These are phyloP conservation scores for Kwoniella shivajii DNA, from an alignment of 1,284 basidiomycete genomes.

Conservation along the genomic window DNA sequence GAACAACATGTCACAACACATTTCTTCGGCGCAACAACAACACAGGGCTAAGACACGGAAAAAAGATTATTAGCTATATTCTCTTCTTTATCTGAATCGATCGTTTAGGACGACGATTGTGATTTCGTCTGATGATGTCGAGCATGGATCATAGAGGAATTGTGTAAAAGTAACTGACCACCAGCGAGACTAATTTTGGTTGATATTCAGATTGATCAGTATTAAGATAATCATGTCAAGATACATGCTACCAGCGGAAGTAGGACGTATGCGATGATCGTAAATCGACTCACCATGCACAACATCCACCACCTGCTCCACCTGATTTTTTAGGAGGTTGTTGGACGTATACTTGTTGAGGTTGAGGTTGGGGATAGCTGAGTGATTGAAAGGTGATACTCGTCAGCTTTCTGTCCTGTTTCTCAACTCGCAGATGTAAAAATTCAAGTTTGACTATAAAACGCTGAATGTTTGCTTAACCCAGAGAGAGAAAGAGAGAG, in stretches of 20 bases:
- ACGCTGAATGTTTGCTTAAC: too few species aligned
- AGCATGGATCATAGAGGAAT: background rate
- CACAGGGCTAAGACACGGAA: constrained; percentile 29
- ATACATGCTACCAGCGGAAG: background rate
- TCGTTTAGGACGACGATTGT: too few species aligned
- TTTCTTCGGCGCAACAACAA: constrained; percentile 48
- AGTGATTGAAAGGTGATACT: background rate
- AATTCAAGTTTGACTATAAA: too few species aligned
- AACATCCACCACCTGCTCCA: constrained; percentile 37
- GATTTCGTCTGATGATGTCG: too few species aligned
- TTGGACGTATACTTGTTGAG: constrained; percentile 50
- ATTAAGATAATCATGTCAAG: background rate
- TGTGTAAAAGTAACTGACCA: constrained; percentile 24
- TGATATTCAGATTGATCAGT: too few species aligned
- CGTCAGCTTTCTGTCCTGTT: background rate
- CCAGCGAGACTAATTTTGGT: constrained; percentile 35
- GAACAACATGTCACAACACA: constrained; percentile 42
- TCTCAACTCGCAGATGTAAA: too few species aligned
- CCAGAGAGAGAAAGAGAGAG: background rate
- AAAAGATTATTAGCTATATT: background rate
- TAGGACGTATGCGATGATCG: background rate
- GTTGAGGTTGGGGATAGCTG: constrained; percentile 49
- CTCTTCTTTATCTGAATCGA: too few species aligned
- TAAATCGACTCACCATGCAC: constrained; percentile 27
- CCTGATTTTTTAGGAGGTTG: constrained; percentile 33